Conservation (phyloP, 768 basidiomycete species). For the Phylloporus scabripes region DNA sequence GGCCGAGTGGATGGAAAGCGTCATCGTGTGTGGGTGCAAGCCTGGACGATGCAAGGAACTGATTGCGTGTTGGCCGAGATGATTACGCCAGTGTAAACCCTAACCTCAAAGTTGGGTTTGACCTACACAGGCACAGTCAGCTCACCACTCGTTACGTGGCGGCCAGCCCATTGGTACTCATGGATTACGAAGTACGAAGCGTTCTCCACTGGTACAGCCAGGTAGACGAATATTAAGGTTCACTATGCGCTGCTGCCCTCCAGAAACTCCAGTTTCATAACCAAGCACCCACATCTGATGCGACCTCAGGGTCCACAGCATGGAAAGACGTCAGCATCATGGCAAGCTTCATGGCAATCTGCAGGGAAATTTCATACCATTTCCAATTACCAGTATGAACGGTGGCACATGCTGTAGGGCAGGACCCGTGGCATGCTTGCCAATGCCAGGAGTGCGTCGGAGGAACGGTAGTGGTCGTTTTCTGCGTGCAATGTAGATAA, state of each 20-base stretch:
- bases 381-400: conserved; percentile 14
- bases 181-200: background rate
- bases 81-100: conserved; percentile 8
- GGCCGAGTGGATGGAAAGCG: conserved; percentile 52
- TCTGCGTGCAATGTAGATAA: background rate
- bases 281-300: background rate
- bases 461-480: background rate
- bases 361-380: conserved; percentile 1
- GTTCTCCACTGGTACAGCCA: conserved; percentile 3
- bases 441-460: background rate
- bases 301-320: background rate
- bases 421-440: background rate
- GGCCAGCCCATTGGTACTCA: too few species aligned
- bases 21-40: conserved; percentile 28
- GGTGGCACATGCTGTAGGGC: conserved; percentile 9
- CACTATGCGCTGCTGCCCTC: background rate
- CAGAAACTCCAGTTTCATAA: background rate
- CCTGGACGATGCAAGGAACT: background rate
- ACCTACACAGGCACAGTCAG: too few species aligned
- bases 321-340: background rate
- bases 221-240: background rate
- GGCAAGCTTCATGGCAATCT: background rate
- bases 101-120: conserved; percentile 23
- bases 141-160: too few species aligned
- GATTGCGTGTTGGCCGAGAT: background rate